Base-by-base conservation (phyloP, 1,139 yeast genomes). In the Suhomyces yuchorum region DNA sequence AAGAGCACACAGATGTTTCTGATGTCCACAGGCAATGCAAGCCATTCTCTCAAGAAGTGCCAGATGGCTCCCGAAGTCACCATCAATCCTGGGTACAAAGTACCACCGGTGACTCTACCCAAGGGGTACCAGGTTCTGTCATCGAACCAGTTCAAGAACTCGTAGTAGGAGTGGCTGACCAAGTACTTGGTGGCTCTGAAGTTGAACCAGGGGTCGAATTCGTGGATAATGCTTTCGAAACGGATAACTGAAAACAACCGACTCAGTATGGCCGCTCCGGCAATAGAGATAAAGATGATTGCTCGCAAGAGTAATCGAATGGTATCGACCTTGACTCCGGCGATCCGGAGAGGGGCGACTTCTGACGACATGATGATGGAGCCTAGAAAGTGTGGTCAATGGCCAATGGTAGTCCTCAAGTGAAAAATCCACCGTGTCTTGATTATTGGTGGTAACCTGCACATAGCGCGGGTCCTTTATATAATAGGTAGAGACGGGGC, bases 121-220 rank as follows among this genome's bases (percentile, higher is more conserved):
- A 95, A 77, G 18, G 99, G 99, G 67, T 95, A 95, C 99, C 99
- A 95, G 23, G 99, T 93, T 63, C 97, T 82, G 67, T 93, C 97
- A 66, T 95, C 99, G 62, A 95, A 95, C 99, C 99, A 95, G 67
- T 95, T 95, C 65, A 93, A 78, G 62, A 95, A 95, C 55, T 91
- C 93, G 71, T 91, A 87, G 67, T 82, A 92, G 4, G 95, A 86
- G 65, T 91, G 84, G 46, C 81, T 74, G 17, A 90, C 96, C 56
- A 93, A 78, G 68, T 91, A 90, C 66, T 88, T 88, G 22, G 99
- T 88, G 41, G 99, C 99, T 58, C 99, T 76, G 73, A 82, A 93
- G 68, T 93, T 93, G 78, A 95, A 95, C 99, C 99, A 93, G 33
- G 99, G 98, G 70, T 95, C 99, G 65, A 93, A 93, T 70, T 95